A percentile compares a stretch with the other conserved stretches of the same genome.
phyloP scores from a whole-genome alignment of 768 basidiomycete genomes.

The Mycena chlorophos region DNA sequence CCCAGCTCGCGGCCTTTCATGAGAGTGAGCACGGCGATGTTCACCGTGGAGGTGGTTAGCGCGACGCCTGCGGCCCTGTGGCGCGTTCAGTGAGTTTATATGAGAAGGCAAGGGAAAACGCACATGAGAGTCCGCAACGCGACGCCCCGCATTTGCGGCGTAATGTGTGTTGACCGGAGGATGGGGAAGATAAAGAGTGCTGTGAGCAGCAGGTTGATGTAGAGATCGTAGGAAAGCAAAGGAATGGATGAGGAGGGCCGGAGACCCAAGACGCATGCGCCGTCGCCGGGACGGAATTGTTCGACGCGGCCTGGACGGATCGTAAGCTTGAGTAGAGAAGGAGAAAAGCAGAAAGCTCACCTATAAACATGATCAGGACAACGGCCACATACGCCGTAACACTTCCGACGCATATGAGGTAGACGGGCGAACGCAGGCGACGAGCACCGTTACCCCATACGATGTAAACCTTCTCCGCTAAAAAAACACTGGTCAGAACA shows the following conservation, averaged over 20 bases:
- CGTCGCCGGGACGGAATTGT: conserved; percentile 32
- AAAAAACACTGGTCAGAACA: not conserved
- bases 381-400: conserved; percentile 40
- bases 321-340: not conserved
- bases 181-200: conserved; percentile 49
- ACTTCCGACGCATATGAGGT: conserved; percentile 37
- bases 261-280: conserved; percentile 42
- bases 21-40: conserved; percentile 45
- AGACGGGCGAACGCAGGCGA: conserved; percentile 41
- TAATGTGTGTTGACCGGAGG: conserved; percentile 33
- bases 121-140: conserved; percentile 44
- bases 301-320: conserved; percentile 40
- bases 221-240: conserved; percentile 47
- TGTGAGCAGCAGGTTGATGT: conserved; percentile 39
- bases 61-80: conserved; percentile 44
- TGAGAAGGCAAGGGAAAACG: conserved; percentile 11
- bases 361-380: conserved; percentile 38
- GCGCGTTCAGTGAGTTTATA: not conserved
- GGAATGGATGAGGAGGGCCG: conserved; percentile 43
- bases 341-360: conserved; percentile 25
- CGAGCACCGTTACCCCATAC: conserved; percentile 38
- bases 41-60: conserved; percentile 45
- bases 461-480: conserved; percentile 47
- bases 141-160: conserved; percentile 34
- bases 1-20: conserved; percentile 45